Evolutionary conservation across 1,284 basidiomycete genomes (phyloP), one percentile per base, ranked within the genome.

Genomic region (Tilletiaria anomala): DNA sequence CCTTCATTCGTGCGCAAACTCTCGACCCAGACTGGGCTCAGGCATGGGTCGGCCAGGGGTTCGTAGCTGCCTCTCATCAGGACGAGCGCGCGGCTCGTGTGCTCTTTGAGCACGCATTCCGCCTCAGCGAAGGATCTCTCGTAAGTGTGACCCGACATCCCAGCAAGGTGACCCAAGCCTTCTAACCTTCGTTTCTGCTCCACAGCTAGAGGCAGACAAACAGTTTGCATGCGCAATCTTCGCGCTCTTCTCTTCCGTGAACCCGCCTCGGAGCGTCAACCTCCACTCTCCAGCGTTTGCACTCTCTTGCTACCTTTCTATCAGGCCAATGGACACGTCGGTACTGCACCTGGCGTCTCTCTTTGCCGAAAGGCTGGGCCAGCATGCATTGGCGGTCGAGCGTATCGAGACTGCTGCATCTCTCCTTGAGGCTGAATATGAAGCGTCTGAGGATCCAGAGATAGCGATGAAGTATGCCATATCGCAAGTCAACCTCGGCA

Each of bases 11-110:
- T 50, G 84, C 89, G 12, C 91, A 96, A 65, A 80, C 80, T 10
- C 73, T 89, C 16, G 87, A 96, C 70, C 86, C 93, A 2, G 91
- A 96, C 58, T 82, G 80, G 68, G 75, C 82, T 0, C 66, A 79
- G 20, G 80, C 87, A n/a, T 97, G 93, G 93, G 75, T 93, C 12
- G 93, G 89, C 1, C 88, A 91, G 64, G 87, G 80, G 4, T 69
- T 93, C 32, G 73, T 94, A 16, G 86, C 87, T 14, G 74, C 74
- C 12, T 67, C 70, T 32, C 78, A 81, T 44, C 78, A 76, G 0
- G 77, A 83, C 48, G 61, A 74, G 6, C 62, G 68, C 12, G 79
- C 84, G 43, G 79, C 83, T 0, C 71, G 73, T 15, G 73, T 78
- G 6, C 69, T 96, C 37, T 78, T 89, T 37, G 81, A 82, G 47